Evolutionary conservation across 2,329 filamentous ascomycete genomes (phyloP).

Genomic region (Arthroderma uncinatum): DNA sequence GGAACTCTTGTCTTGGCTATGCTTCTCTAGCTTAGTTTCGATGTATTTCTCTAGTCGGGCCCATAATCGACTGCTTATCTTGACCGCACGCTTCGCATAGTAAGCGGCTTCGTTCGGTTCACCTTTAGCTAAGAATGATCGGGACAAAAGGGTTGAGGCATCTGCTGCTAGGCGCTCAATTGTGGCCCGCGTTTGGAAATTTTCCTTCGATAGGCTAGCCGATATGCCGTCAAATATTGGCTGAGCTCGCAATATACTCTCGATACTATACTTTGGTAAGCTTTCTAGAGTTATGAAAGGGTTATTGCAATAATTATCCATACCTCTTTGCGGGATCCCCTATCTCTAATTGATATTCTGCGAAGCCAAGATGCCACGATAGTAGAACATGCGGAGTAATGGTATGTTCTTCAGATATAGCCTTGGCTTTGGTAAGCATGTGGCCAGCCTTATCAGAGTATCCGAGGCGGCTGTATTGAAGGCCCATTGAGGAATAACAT

Average conservation of each 20-base stretch:
- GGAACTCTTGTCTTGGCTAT: conserved; percentile 15
- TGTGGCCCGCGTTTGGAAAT: conserved; percentile 31
- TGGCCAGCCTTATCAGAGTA: conserved; percentile 48
- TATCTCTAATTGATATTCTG: conserved; percentile 61
- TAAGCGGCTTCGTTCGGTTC: conserved; percentile 36
- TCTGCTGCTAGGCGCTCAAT: conserved; percentile 47
- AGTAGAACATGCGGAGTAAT: conserved; percentile 39
- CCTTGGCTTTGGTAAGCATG: conserved; percentile 49
- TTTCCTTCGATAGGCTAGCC: conserved; percentile 24
- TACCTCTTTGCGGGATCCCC: conserved; percentile 53
- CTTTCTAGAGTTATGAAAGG: not conserved
- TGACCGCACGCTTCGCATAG: conserved; percentile 40
- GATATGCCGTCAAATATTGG: conserved; percentile 25
- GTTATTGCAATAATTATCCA: conserved; percentile 3
- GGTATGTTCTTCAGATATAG: conserved; percentile 33
- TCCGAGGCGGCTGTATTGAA: conserved; percentile 49
- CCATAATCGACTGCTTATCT: conserved; percentile 42
- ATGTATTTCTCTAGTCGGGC: conserved; percentile 39
- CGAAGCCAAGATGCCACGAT: conserved; percentile 57
- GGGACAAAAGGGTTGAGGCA: conserved; percentile 54
- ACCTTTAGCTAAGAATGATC: conserved; percentile 50
- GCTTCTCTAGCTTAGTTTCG: conserved; percentile 26
- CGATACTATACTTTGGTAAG: conserved; percentile 19
- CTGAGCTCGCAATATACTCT: conserved; percentile 24
- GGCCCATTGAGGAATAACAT: conserved; percentile 38